Percentiles rank a stretch among this genome's conserved stretches.
phyloP scores from a whole-genome alignment of 2,329 filamentous ascomycete genomes.

The Pseudocercospora vitis region DNA sequence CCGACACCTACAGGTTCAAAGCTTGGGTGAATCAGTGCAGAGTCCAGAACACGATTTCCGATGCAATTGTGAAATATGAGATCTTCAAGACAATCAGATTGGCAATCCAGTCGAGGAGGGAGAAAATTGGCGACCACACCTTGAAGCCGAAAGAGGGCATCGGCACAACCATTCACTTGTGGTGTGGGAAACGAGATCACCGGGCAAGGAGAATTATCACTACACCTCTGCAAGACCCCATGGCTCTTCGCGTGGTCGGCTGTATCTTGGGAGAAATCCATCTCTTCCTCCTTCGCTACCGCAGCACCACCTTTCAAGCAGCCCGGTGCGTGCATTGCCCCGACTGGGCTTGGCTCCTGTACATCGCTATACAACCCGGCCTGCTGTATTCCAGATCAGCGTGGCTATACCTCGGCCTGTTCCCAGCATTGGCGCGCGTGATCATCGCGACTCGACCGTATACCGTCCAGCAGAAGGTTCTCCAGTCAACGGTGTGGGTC shows the following conservation, averaged over 20 bases:
- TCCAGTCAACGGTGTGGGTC: too few species aligned
- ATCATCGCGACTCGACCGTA: too few species aligned
- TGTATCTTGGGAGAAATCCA: not conserved
- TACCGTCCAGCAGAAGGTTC: too few species aligned
- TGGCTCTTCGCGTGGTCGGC: not conserved
- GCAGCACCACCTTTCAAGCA: too few species aligned
- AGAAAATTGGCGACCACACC: not conserved
- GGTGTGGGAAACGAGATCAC: too few species aligned
- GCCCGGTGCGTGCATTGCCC: too few species aligned
- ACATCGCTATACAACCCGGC: too few species aligned
- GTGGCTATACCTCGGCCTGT: too few species aligned
- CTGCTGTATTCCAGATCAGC: too few species aligned
- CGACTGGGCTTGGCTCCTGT: too few species aligned
- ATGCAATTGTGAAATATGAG: not conserved
- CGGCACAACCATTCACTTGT: not conserved
- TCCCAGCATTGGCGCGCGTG: too few species aligned
- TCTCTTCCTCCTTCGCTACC: not conserved
- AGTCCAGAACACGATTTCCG: not conserved
- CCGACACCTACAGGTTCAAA: not conserved
- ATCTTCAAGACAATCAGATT: not conserved
- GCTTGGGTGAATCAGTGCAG: too few species aligned
- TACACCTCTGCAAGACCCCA: not conserved
- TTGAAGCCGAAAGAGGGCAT: not conserved
- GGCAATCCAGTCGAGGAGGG: not conserved
- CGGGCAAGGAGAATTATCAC: not conserved